Percentiles rank a stretch among this genome's conserved stretches.
Evolutionary conservation across 768 basidiomycete species (phyloP).

Genomic region (Suillus weaverae): DNA sequence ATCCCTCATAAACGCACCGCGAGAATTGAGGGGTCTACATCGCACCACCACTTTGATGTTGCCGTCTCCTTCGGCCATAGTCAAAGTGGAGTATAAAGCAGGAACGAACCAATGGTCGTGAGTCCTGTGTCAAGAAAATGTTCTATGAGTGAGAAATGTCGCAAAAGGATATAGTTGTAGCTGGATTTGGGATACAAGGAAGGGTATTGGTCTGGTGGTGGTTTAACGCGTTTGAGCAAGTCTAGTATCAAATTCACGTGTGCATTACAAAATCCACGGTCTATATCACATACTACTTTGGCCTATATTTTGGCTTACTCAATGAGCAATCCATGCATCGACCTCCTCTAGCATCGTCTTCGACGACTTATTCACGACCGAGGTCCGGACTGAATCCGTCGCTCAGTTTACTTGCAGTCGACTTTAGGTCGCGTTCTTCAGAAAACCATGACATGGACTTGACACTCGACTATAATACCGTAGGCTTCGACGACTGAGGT

Average conservation of each 20-base stretch:
- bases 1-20: conserved; percentile 58
- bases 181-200: conserved; percentile 9
- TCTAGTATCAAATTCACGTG: conserved; percentile 12
- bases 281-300: neutral
- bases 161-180: conserved; percentile 11
- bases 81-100: conserved; percentile 19
- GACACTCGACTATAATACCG: conserved; percentile 90
- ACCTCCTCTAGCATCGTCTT: conserved; percentile 65
- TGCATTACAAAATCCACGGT: neutral
- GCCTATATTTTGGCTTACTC: neutral
- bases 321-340: conserved; percentile 39
- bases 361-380: conserved; percentile 89
- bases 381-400: conserved; percentile 41
- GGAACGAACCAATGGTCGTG: conserved; percentile 11
- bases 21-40: conserved; percentile 94
- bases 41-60: conserved; percentile 93
- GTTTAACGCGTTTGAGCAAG: conserved; percentile 11
- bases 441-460: conserved; percentile 91
- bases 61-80: conserved; percentile 80
- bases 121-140: conserved; percentile 10
- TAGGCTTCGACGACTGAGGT: conserved; percentile 67
- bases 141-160: conserved; percentile 5
- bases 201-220: conserved; percentile 7
- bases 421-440: conserved; percentile 69
- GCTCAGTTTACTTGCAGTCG: conserved; percentile 4